phyloP scores from a whole-genome alignment of 805 yeast species.

The Hanseniaspora hatyaiensis region DNA sequence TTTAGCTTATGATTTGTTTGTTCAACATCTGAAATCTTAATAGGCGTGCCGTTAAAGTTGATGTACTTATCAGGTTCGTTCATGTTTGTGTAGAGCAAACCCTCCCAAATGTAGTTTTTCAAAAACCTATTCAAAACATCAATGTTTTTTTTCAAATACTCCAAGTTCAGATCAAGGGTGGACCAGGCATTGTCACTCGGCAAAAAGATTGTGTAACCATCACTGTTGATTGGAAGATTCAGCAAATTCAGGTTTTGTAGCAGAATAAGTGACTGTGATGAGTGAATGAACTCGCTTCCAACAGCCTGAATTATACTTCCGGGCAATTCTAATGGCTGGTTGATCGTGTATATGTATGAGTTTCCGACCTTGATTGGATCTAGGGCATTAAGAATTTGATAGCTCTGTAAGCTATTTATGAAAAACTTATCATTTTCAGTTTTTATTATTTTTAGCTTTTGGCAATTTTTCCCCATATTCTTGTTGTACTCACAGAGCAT shows the following conservation, averaged over 20 bases:
- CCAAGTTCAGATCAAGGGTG: constrained; percentile 44
- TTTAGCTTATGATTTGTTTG: constrained; percentile 15
- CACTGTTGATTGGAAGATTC: constrained; percentile 40
- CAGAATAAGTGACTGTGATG: constrained; percentile 53
- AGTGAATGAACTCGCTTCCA: constrained; percentile 44
- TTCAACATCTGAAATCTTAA: constrained; percentile 19
- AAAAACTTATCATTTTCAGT: background rate
- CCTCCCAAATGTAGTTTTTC: constrained; percentile 49
- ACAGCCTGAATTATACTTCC: constrained; percentile 51
- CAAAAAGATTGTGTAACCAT: constrained; percentile 63
- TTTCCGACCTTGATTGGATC: constrained; percentile 45
- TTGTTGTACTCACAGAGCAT: constrained; percentile 44
- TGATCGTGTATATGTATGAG: constrained; percentile 53
- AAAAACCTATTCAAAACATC: constrained; percentile 42
- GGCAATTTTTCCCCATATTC: constrained; percentile 51
- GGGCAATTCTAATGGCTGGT: constrained; percentile 54
- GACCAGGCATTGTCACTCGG: constrained; percentile 75
- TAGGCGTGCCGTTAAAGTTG: constrained; percentile 26
- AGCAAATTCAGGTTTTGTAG: constrained; percentile 43
- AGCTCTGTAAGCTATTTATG: background rate
- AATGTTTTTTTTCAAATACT: constrained; percentile 44
- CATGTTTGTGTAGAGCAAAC: constrained; percentile 56
- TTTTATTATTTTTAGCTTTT: constrained; percentile 40
- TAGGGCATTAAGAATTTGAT: constrained; percentile 16
- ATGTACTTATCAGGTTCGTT: constrained; percentile 25